A percentile compares a stretch with the other conserved stretches of the same genome.
phyloP scores from a whole-genome alignment of 2,329 filamentous ascomycete genomes.

The Rosellinia necatrix region DNA sequence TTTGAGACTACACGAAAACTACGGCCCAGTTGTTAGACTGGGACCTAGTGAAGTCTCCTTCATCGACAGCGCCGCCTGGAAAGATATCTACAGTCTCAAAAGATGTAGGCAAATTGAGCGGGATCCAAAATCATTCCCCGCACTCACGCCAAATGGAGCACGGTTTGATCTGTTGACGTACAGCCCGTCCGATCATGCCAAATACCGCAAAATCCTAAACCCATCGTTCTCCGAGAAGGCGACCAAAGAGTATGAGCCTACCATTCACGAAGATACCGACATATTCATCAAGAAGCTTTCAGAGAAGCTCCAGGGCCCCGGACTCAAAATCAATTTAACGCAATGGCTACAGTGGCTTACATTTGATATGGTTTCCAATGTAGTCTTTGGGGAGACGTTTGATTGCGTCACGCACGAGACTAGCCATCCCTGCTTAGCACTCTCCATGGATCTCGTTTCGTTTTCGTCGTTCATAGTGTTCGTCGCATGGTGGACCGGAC shows the following conservation, averaged over 20 bases:
- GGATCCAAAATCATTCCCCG: slow-evolving; percentile 10
- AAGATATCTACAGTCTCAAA: slow-evolving; percentile 13
- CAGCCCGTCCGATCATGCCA: slow-evolving; percentile 25
- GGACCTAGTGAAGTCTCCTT: slow-evolving; percentile 8
- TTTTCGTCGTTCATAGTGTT: slow-evolving; percentile 15
- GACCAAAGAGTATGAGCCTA: slow-evolving; percentile 31
- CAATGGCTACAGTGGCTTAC: slow-evolving; percentile 32
- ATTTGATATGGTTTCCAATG: slow-evolving; percentile 33
- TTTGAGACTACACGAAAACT: slow-evolving; percentile 5
- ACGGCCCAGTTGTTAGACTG: slow-evolving; percentile 4
- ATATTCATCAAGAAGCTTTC: slow-evolving; percentile 27
- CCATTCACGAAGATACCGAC: slow-evolving; percentile 32
- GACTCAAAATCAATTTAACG: slow-evolving; percentile 26
- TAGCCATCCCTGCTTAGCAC: slow-evolving; percentile 12
- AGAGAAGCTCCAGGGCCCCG: slow-evolving; percentile 12
- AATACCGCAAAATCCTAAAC: slow-evolving; percentile 28
- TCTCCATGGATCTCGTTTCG: slow-evolving; percentile 14
- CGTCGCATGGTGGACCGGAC: slow-evolving; percentile 9
- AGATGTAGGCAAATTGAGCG: slow-evolving; percentile 17
- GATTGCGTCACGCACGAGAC: slow-evolving; percentile 1
- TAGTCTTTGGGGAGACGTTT: slow-evolving; percentile 12
- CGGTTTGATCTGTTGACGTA: slow-evolving; percentile 10
- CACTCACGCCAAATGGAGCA: slow-evolving; percentile 13
- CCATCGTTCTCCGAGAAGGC: slow-evolving; percentile 30
- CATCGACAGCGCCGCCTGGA: slow-evolving; percentile 7